phyloP scores from a whole-genome alignment of 1,284 basidiomycete genomes.

The Rhodotorula sp. region DNA sequence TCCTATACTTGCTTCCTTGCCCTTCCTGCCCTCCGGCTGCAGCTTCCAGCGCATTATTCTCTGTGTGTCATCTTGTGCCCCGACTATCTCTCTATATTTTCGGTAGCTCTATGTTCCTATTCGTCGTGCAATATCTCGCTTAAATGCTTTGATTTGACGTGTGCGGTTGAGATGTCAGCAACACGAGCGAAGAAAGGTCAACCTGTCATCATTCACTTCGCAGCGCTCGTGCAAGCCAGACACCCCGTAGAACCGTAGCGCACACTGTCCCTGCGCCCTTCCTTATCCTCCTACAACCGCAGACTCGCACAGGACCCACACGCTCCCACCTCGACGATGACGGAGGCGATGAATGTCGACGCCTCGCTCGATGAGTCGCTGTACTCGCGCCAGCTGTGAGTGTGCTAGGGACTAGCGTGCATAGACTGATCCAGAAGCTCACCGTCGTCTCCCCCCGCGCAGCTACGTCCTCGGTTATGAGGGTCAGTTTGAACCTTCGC shows the following conservation, averaged over 20 bases:
- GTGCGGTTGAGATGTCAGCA: too few species aligned
- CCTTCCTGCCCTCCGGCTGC: too few species aligned
- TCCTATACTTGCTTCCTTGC: not conserved
- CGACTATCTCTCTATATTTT: not conserved
- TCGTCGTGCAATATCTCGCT: not conserved
- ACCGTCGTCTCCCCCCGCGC: not conserved
- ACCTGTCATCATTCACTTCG: too few species aligned
- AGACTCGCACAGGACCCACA: not conserved
- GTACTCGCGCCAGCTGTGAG: slow-evolving; percentile 94
- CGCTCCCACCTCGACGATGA: slow-evolving; percentile 1
- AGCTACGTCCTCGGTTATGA: slow-evolving; percentile 96
- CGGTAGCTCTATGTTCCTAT: not conserved
- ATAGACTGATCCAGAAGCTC: not conserved
- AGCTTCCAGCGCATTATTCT: too few species aligned
- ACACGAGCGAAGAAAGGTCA: too few species aligned
- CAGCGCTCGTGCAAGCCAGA: too few species aligned
- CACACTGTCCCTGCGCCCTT: too few species aligned
- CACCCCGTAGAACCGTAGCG: too few species aligned
- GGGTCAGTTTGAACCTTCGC: slow-evolving; percentile 57
- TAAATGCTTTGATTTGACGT: not conserved
- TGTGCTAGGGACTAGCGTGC: slow-evolving; percentile 19
- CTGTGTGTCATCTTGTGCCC: too few species aligned
- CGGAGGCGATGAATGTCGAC: slow-evolving; percentile 28
- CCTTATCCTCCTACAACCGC: too few species aligned
- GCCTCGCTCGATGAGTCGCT: slow-evolving; percentile 52